Evolutionary conservation across 73 alveolate genomes (phyloP).

Genomic region (Uronychia binucleata): DNA sequence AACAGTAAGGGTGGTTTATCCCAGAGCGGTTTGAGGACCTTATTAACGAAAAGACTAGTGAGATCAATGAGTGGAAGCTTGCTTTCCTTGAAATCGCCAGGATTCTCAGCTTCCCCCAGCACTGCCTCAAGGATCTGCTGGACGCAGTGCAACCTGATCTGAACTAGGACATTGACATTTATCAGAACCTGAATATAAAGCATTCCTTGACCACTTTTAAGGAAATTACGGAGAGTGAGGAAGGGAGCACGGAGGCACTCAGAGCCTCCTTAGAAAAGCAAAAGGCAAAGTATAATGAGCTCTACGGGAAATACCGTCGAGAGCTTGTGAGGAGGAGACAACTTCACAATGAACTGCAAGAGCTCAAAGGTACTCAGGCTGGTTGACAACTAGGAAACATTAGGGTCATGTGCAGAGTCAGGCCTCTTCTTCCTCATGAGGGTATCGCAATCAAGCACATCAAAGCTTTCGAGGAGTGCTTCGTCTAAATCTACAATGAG

Average conservation of each 20-base stretch:
- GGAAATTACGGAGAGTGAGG: background rate
- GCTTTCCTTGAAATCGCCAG: background rate
- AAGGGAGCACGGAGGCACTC: conserved; percentile 5
- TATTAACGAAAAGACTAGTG: background rate
- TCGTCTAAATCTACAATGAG: conserved; percentile 38
- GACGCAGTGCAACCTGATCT: background rate
- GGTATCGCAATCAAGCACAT: conserved; percentile 24
- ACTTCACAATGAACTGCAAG: conserved; percentile 84
- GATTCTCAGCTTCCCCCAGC: background rate
- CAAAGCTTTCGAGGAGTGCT: conserved; percentile 37
- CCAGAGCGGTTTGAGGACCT: background rate
- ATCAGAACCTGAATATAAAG: conserved; percentile 5
- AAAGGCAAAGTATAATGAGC: conserved; percentile 13
- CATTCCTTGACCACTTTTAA: background rate
- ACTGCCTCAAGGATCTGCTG: background rate
- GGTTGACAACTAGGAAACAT: conserved; percentile 61
- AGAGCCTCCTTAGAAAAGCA: conserved; percentile 8
- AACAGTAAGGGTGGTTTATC: background rate
- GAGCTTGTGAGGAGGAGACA: conserved; percentile 8
- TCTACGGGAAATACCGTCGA: conserved; percentile 23
- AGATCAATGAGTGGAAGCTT: conserved; percentile 4
- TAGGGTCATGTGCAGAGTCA: conserved; percentile 89
- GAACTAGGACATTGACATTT: conserved; percentile 5
- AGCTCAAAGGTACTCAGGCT: conserved; percentile 58
- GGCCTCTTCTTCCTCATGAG: conserved; percentile 73